Evolutionary conservation across 768 basidiomycete genomes (phyloP), one percentile per base, ranked within the genome.

Genomic region (Holtermannia corniformis): DNA sequence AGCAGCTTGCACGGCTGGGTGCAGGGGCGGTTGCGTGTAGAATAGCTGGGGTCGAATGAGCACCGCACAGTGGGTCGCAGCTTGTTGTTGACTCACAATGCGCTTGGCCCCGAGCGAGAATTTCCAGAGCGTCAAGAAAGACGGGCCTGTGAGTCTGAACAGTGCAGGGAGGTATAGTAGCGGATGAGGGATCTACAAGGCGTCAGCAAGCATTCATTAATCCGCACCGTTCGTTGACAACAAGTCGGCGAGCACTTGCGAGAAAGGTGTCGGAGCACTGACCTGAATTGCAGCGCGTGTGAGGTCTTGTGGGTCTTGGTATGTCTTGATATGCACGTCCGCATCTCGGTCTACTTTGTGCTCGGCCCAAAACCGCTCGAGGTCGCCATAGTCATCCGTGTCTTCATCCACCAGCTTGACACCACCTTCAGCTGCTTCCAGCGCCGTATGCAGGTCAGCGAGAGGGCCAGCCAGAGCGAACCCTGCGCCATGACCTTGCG

Each of bases 21-120:
- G 44, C 3, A 72, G 54, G 1, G 70, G 70, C 13, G 70, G 67
- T 5, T 59, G 56, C 2, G 66, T 62, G 56, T 67, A 68, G 40
- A 71, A 54, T 7, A 71, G 55, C 69, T 71, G 46, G 7, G 20
- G 16, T 13, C 41, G 37, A 19, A 22, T 19, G 19, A n/a, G n/a
- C n/a, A n/a, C n/a, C n/a, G 16, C 32, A 37, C 10, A 7, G 32
- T 37, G 10, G 16, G 32, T 16, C 32, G 32, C 16, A 16, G 32
- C 32, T 16, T 7, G 32, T 7, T 37, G 32, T 7, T 7, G 32
- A 37, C 32, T 7, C 32, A 37, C 32, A 16, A 37, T 37, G 16
- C 32, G 32, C 16, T 37, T 7, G 7, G 10, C 32, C 10, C 32
- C 16, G 7, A 37, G 32, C 7, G 32, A 37, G 16, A 7, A 37